Evolutionary conservation across 805 yeast species (phyloP).

Genomic region (Candida ascalaphidarum): DNA sequence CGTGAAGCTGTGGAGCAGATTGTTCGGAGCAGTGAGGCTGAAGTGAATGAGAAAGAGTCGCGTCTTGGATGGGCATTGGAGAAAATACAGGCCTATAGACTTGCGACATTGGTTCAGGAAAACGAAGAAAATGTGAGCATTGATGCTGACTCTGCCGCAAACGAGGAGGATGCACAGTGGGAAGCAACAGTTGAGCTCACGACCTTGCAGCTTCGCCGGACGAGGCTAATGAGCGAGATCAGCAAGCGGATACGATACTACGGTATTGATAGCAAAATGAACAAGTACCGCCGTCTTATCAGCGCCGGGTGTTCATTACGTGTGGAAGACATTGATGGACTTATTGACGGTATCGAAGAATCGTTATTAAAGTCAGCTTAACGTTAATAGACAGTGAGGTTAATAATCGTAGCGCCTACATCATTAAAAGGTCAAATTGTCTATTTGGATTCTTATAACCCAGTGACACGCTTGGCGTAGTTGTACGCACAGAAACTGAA

Average conservation of each 20-base stretch:
- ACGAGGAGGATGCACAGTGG: background rate
- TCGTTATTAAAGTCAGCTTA: slow-evolving; percentile 5
- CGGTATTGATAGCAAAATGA: slow-evolving; percentile 47
- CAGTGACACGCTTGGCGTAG: slow-evolving; percentile 32
- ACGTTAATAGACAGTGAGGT: too few species aligned
- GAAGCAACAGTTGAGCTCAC: slow-evolving; percentile 26
- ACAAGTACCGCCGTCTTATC: slow-evolving; percentile 71
- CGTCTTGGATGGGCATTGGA: slow-evolving; percentile 21
- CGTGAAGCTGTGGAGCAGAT: slow-evolving; percentile 7
- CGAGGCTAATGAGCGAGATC: slow-evolving; percentile 35
- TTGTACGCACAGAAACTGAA: slow-evolving; percentile 29
- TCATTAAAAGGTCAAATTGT: too few species aligned
- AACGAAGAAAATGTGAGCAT: slow-evolving; percentile 12
- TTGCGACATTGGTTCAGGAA: slow-evolving; percentile 34
- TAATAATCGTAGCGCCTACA: too few species aligned
- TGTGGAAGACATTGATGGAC: slow-evolving; percentile 70
- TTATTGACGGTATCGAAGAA: slow-evolving; percentile 62
- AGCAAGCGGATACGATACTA: slow-evolving; percentile 34
- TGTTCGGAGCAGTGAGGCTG: slow-evolving; percentile 3
- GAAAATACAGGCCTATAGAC: slow-evolving; percentile 35
- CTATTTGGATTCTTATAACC: slow-evolving; percentile 24
- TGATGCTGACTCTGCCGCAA: background rate
- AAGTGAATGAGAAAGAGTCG: slow-evolving; percentile 5
- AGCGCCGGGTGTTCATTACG: slow-evolving; percentile 70
- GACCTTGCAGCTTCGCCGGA: slow-evolving; percentile 44